Base-by-base conservation (phyloP, 148 eudicot genomes). In the Vaccinium vitisidaea region DNA sequence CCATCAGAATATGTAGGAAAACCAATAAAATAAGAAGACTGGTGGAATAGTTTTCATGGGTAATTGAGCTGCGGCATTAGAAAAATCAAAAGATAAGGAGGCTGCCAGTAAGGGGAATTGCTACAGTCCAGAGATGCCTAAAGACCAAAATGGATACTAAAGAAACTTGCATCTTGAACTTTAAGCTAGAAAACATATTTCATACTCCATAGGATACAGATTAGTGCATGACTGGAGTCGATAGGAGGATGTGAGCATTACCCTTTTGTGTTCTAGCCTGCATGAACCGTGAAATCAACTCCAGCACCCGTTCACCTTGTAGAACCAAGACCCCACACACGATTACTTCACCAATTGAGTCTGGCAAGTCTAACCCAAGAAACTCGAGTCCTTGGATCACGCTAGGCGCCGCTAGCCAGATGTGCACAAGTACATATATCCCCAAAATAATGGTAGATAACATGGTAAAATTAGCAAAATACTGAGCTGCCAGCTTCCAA, bases 311-410 rank as follows among this genome's bases (percentile, higher is more conserved):
- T 87, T 95, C 85, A 56, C 92, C 94, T 89, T 92, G 98, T 82
- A 97, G 93, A 89, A 93, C 96, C 86, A 97, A 84, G 73, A 97
- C 90, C 83, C 94, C 94, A 80, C 95, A 89, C 16, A 92, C 94
- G 77, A 97, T 88, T 73, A 97, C 85, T 88, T 97, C 99, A 73
- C 99, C 99, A 80, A 97, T 90, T 58, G 98, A 95, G 88, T 97
- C 99, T n/a, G 99, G 99, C 89, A 97, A 88, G 89, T 97, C 99
- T 53, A 97, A 90, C 56, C 99, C 99, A 79, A 90, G 95, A 91
- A 97, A 95, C 89, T 97, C 98, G 53, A 97, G 99, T 75, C 99
- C 99, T 88, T 96, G 97, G 84, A 93, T 85, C 48, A 90, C 82
- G 56, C 93, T 88, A 78, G 99, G 95, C 84, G 88, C 83, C 83